Base-by-base conservation (phyloP, 345 rosid species). In the Lumnitzera racemosa region DNA sequence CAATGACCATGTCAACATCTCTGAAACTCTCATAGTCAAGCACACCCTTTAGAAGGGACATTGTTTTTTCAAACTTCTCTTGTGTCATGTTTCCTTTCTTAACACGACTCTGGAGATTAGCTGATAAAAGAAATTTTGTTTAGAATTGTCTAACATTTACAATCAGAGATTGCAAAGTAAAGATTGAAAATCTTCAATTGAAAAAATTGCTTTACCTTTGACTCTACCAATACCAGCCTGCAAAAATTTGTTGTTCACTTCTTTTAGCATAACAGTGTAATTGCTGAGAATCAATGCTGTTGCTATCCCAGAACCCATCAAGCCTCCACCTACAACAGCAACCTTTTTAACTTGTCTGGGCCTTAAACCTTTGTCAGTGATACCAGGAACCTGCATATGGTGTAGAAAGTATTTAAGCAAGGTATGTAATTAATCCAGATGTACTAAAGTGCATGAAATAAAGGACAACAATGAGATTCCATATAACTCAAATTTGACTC, bases 231-330 rank as follows among this genome's bases (percentile, higher is more conserved):
- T 76, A 31, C 99, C 96, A 72, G 90, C 85, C 72, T 88, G 83
- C 85, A 94, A 71, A 76, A 88, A 86, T 57, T 90, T 83, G 48
- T 84, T 86, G 70, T 88, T 90, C 53, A 94, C 90, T 84, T 88
- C 99, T 73, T 94, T 94, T 65, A 94, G 72, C 57, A 90, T 77
- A 61, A 94, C 99, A 2, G 81, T 75, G 68, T 88, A 94, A 70
- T 84, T 88, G 73, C 89, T 74, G 62, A 84, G 92, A 53, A 94
- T 70, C 71, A 94, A 72, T 12, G 92, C 89, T 57, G 97, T 94
- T 58, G 97, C 97, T 66, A 94, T 94, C 71, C 99, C 99, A 53
- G 97, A 94, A 64, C 97, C 99, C 99, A 94, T 94, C 47, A 88
- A 79, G 61, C 99, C 99, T 53, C 99, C 97, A 16, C 99, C 99